phyloP scores from a whole-genome alignment of 2,329 filamentous ascomycete genomes.

The Clarireedia sp. region DNA sequence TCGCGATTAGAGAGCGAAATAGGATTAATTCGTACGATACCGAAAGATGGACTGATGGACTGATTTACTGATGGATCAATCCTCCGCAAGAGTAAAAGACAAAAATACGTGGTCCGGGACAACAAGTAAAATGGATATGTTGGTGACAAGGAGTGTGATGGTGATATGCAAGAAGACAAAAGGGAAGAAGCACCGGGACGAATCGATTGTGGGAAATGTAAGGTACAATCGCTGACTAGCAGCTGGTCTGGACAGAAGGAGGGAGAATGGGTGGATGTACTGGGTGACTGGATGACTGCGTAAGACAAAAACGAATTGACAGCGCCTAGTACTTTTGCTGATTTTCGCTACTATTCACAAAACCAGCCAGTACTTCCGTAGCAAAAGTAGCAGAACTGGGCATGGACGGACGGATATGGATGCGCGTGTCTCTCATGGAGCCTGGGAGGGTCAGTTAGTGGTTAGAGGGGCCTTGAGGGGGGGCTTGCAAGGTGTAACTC shows the following conservation, averaged over 20 bases:
- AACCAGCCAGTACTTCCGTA: too few species aligned
- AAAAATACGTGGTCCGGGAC: too few species aligned
- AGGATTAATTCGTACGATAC: not conserved
- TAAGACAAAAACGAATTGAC: not conserved
- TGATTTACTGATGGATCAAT: not conserved
- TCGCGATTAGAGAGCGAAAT: constrained; percentile 2
- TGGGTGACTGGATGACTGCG: not conserved
- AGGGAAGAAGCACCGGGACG: not conserved
- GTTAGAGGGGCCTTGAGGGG: too few species aligned
- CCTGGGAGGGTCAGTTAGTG: too few species aligned
- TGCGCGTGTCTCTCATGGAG: too few species aligned
- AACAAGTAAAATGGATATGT: not conserved
- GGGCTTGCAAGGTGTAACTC: too few species aligned
- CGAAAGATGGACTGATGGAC: constrained; percentile 1
- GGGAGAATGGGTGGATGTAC: not conserved
- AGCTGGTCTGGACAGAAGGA: not conserved
- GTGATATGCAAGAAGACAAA: constrained; percentile 2
- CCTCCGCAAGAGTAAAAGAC: too few species aligned
- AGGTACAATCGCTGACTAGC: constrained; percentile 11
- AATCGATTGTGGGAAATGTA: constrained; percentile 1
- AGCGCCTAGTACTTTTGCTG: too few species aligned
- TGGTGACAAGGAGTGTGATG: constrained; percentile 6
- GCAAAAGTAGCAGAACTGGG: too few species aligned
- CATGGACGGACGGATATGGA: too few species aligned
- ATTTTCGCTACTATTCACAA: too few species aligned